Percentiles rank a stretch among this genome's conserved stretches.
phyloP scores from a whole-genome alignment of 345 rosid genomes.

The Trapa incisa region DNA sequence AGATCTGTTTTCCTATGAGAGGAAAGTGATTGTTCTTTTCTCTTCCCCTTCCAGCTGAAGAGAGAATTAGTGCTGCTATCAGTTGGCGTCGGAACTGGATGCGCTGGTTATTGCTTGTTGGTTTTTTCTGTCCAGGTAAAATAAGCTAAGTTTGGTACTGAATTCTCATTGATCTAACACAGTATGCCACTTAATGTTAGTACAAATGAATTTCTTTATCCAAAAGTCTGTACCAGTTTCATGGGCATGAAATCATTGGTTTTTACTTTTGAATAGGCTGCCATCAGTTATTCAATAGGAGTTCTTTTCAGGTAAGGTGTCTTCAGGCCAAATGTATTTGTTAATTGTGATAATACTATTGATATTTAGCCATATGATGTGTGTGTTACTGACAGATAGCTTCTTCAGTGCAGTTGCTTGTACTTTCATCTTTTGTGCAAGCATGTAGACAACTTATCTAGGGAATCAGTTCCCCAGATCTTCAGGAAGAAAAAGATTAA shows the following conservation, averaged over 20 bases:
- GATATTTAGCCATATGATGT: background rate
- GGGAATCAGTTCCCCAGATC: constrained; percentile 60
- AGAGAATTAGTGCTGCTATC: constrained; percentile 70
- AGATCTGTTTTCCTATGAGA: background rate
- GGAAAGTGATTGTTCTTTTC: constrained; percentile 8
- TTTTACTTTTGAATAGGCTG: constrained; percentile 44
- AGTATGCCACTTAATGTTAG: background rate
- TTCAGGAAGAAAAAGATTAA: constrained; percentile 55
- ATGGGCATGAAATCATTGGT: background rate
- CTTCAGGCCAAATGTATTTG: background rate
- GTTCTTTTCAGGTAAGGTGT: constrained; percentile 65
- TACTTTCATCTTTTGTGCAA: constrained; percentile 81
- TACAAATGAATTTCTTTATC: background rate
- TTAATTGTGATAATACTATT: background rate
- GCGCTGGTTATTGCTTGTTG: constrained; percentile 70
- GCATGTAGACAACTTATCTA: constrained; percentile 57
- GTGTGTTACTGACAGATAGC: constrained; percentile 17
- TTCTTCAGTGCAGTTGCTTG: constrained; percentile 62
- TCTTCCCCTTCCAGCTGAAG: constrained; percentile 44
- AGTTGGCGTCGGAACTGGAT: constrained; percentile 61
- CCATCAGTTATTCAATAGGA: constrained; percentile 72
- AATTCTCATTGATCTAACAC: background rate
- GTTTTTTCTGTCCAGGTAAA: constrained; percentile 63
- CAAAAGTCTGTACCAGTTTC: background rate
- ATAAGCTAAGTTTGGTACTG: background rate